Conservation (phyloP, 2,329 filamentous ascomycete genomes). For the Catunica adiposa region DNA sequence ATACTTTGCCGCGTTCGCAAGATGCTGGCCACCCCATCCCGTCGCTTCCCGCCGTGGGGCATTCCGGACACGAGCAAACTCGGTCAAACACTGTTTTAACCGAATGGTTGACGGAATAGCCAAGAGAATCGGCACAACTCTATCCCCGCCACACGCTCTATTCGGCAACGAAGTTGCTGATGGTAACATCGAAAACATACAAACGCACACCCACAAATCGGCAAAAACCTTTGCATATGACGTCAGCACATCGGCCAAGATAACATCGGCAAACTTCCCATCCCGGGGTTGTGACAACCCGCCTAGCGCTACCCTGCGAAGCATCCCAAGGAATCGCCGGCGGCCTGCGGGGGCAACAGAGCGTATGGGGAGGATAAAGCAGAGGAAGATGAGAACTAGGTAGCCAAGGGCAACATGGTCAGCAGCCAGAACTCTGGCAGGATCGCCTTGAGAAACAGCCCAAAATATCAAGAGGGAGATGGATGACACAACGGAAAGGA, state of each 20-base stretch:
- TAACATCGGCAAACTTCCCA: constrained; percentile 85
- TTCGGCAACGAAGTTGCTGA: constrained; percentile 69
- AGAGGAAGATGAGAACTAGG: constrained; percentile 52
- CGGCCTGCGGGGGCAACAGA: constrained; percentile 54
- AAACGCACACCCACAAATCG: constrained; percentile 74
- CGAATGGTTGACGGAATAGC: constrained; percentile 71
- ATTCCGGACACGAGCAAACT: constrained; percentile 57
- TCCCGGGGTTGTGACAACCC: constrained; percentile 74
- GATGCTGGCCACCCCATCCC: constrained; percentile 69
- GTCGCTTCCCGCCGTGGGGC: constrained; percentile 36
- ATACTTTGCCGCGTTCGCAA: constrained; percentile 92
- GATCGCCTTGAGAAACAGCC: constrained; percentile 55
- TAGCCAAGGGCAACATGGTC: constrained; percentile 78
- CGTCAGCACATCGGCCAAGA: constrained; percentile 86
- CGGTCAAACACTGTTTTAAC: constrained; percentile 78
- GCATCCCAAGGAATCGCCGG: constrained; percentile 54
- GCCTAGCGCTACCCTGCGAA: constrained; percentile 66
- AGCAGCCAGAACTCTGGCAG: constrained; percentile 54
- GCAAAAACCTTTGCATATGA: constrained; percentile 86
- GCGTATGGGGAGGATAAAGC: constrained; percentile 59
- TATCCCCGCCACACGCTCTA: constrained; percentile 60
- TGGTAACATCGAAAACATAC: constrained; percentile 64
- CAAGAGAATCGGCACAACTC: constrained; percentile 72
- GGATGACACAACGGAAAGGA: constrained; percentile 55
- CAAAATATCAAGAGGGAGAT: constrained; percentile 70